Percentiles rank a stretch among this genome's conserved stretches.
Evolutionary conservation across 768 basidiomycete species (phyloP).

Genomic region (Mycena amicta): DNA sequence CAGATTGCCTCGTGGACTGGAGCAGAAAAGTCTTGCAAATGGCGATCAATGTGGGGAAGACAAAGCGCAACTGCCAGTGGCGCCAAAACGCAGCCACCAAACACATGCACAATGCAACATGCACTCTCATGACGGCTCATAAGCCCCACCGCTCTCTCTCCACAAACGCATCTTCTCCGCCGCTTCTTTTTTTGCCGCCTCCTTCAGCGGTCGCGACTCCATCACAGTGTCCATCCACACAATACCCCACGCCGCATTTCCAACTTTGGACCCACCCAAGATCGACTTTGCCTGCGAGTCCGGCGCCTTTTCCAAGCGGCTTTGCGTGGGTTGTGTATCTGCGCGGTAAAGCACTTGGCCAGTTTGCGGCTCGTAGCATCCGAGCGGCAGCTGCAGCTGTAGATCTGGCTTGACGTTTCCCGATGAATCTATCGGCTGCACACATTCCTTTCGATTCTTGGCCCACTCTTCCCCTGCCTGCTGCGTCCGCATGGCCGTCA

Average conservation of each 20-base stretch:
- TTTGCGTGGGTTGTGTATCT: slow-evolving; percentile 75
- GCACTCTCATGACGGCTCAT: no score
- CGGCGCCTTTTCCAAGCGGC: slow-evolving; percentile 61
- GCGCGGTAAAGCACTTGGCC: slow-evolving; percentile 72
- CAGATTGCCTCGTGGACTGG: no score
- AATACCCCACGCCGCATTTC: slow-evolving; percentile 79
- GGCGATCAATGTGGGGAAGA: no score
- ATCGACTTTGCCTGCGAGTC: slow-evolving; percentile 46
- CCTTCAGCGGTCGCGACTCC: slow-evolving; percentile 28
- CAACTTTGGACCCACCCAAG: slow-evolving; percentile 73
- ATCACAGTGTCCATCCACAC: slow-evolving; percentile 73
- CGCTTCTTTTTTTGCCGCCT: background rate
- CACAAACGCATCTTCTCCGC: background rate
- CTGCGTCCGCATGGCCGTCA: slow-evolving; percentile 66
- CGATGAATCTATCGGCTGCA: slow-evolving; percentile 51
- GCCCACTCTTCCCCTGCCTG: slow-evolving; percentile 69
- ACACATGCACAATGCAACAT: no score
- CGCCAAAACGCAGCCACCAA: no score
- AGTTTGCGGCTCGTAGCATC: slow-evolving; percentile 83
- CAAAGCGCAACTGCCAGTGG: no score
- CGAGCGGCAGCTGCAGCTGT: slow-evolving; percentile 49
- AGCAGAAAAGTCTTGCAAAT: no score
- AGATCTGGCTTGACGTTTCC: slow-evolving; percentile 35
- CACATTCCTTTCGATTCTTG: slow-evolving; percentile 55
- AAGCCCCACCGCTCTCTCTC: no score